These are phyloP conservation scores for Gloeophyllum trabeum DNA, from an alignment of 768 basidiomycete genomes.

Conservation along the genomic window DNA sequence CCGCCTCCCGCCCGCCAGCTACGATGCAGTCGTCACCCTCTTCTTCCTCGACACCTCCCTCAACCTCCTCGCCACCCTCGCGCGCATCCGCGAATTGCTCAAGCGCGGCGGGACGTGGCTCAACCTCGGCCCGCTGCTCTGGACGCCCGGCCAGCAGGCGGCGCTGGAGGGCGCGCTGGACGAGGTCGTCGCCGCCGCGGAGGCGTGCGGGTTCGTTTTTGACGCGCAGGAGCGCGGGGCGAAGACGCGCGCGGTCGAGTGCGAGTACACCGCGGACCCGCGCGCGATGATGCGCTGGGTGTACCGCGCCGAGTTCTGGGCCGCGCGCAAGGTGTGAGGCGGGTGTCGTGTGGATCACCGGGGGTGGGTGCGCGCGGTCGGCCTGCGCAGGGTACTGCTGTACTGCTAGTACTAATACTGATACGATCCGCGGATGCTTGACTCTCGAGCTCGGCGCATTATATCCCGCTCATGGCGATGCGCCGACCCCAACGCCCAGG, in stretches of 20 bases:
- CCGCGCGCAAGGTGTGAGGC: no score
- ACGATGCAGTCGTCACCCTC: constrained; percentile 42
- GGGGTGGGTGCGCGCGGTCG: no score
- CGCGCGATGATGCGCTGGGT: constrained; percentile 65
- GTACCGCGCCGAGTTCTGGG: constrained; percentile 61
- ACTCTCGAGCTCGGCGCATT: no score
- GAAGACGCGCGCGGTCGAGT: constrained; percentile 35
- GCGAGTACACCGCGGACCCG: constrained; percentile 53
- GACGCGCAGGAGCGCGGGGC: constrained; percentile 9
- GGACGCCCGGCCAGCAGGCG: constrained; percentile 44
- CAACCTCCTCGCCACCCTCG: constrained; percentile 27
- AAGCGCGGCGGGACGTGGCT: constrained; percentile 59
- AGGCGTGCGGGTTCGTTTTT: constrained; percentile 41
- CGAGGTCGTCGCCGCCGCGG: constrained; percentile 42
- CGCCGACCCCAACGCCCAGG: no score
- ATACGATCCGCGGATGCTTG: no score
- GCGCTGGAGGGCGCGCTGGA: constrained; percentile 50
- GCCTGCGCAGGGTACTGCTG: no score
- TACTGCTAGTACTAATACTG: no score
- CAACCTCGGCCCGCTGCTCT: constrained; percentile 60
- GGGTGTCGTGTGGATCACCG: no score
- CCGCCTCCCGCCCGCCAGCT: constrained; percentile 20
- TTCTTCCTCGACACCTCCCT: constrained; percentile 32
- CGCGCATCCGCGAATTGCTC: constrained; percentile 45
- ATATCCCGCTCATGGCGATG: no score